phyloP scores from a whole-genome alignment of 2,329 filamentous ascomycete genomes.

The Paraconiothyrium brasiliense region DNA sequence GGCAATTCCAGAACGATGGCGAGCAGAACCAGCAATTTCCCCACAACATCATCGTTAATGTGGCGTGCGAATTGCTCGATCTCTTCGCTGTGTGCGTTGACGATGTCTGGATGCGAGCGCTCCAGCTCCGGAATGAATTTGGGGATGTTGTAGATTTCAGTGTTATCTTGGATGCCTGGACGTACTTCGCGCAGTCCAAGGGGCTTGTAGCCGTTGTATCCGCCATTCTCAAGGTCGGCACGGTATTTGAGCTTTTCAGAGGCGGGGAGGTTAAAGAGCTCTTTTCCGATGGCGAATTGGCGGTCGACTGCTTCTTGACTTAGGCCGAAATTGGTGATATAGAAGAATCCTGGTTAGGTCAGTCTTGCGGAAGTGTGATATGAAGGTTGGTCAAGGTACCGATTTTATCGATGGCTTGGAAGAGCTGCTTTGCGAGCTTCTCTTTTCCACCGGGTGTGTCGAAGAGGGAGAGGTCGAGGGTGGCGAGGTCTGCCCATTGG shows the following conservation, averaged over 20 bases:
- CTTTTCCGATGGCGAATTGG: slow-evolving; percentile 28
- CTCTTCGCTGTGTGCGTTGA: slow-evolving; percentile 49
- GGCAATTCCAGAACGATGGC: slow-evolving; percentile 68
- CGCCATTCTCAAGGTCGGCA: slow-evolving; percentile 24
- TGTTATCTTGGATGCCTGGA: slow-evolving; percentile 60
- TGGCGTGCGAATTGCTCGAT: slow-evolving; percentile 63
- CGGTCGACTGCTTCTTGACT: slow-evolving; percentile 27
- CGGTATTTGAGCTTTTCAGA: slow-evolving; percentile 28
- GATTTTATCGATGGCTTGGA: slow-evolving; percentile 13
- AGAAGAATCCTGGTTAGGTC: slow-evolving; percentile 24
- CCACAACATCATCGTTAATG: slow-evolving; percentile 50
- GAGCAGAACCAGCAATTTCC: slow-evolving; percentile 60
- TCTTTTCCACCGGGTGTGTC: slow-evolving; percentile 15
- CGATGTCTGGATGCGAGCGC: slow-evolving; percentile 50
- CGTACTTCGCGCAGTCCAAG: slow-evolving; percentile 38
- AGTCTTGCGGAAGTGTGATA: not conserved
- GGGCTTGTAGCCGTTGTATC: slow-evolving; percentile 60
- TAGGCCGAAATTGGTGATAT: slow-evolving; percentile 28
- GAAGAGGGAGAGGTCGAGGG: slow-evolving; percentile 17
- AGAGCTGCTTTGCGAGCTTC: slow-evolving; percentile 17
- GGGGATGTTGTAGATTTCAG: slow-evolving; percentile 68
- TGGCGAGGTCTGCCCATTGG: slow-evolving; percentile 22
- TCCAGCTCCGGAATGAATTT: slow-evolving; percentile 68
- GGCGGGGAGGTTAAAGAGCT: slow-evolving; percentile 23
- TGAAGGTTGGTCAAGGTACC: not conserved